Percentiles rank a stretch among this genome's conserved stretches.
phyloP scores from a whole-genome alignment of 2,329 filamentous ascomycete genomes.

The Sporothrix brunneoviolacea region DNA sequence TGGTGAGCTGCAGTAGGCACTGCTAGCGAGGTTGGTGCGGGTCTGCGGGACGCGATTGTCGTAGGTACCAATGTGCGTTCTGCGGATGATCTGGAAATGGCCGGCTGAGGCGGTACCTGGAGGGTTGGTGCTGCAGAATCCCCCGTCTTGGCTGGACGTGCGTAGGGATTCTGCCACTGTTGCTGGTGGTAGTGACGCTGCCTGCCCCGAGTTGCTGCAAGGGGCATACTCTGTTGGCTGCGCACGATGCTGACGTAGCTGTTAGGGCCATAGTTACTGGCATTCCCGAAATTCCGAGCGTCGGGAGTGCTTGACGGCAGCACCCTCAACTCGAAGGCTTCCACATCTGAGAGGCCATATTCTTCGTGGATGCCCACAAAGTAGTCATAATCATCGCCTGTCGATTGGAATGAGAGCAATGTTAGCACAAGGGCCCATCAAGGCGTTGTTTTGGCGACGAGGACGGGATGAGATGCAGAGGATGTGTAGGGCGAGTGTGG shows the following conservation, averaged over 20 bases:
- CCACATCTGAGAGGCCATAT: background rate
- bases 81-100: background rate
- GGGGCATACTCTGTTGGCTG: background rate
- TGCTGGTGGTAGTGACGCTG: too few relatives aligned
- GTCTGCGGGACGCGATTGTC: background rate
- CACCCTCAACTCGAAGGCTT: conserved; percentile 2
- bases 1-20: too few relatives aligned
- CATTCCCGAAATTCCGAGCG: too few relatives aligned
- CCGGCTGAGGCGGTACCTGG: background rate
- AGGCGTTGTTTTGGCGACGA: too few relatives aligned
- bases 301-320: too few relatives aligned
- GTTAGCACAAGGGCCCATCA: too few relatives aligned
- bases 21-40: background rate
- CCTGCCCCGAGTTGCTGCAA: background rate
- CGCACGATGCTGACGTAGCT: background rate
- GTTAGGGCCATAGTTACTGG: too few relatives aligned
- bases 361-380: background rate
- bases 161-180: background rate
- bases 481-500: background rate
- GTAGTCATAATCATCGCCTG: background rate
- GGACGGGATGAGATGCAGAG: too few relatives aligned
- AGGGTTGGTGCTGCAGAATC: background rate
- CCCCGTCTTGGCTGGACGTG: background rate
- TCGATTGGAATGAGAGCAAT: background rate
- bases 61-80: background rate